Conservation (phyloP, 257 asterid genomes). For the Cynanchum wilfordii region DNA sequence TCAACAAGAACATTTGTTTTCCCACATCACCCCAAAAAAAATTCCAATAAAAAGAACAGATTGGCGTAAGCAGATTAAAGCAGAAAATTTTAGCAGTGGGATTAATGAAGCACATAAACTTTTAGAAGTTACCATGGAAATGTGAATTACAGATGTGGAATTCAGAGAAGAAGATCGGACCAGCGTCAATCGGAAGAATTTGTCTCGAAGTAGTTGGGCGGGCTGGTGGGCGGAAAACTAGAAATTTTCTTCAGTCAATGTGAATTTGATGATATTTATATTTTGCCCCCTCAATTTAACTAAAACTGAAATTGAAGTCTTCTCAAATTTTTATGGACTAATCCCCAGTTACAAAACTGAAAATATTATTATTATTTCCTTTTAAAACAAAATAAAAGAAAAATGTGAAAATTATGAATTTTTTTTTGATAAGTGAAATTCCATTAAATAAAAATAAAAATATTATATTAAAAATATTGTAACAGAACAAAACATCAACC, state of each 20-base stretch:
- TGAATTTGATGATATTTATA: background rate
- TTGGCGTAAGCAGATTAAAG: background rate
- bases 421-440: too few relatives aligned
- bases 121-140: background rate
- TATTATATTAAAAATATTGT: too few relatives aligned
- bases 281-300: background rate
- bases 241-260: background rate
- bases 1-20: background rate
- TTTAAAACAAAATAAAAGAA: too few relatives aligned
- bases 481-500: too few relatives aligned
- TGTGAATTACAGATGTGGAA: background rate
- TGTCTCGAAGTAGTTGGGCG: background rate
- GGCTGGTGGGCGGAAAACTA: background rate
- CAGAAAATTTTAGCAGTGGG: background rate
- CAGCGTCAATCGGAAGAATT: background rate
- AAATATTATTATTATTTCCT: too few relatives aligned
- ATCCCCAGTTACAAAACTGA: too few relatives aligned
- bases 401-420: too few relatives aligned
- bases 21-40: background rate
- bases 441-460: too few relatives aligned
- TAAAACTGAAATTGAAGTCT: background rate
- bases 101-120: background rate
- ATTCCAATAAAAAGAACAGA: background rate
- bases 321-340: background rate
- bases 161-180: background rate